Evolutionary conservation across 352 stramenopile genomes (phyloP), one percentile per base, ranked within the genome.

Genomic region (Phytophthora europaea): DNA sequence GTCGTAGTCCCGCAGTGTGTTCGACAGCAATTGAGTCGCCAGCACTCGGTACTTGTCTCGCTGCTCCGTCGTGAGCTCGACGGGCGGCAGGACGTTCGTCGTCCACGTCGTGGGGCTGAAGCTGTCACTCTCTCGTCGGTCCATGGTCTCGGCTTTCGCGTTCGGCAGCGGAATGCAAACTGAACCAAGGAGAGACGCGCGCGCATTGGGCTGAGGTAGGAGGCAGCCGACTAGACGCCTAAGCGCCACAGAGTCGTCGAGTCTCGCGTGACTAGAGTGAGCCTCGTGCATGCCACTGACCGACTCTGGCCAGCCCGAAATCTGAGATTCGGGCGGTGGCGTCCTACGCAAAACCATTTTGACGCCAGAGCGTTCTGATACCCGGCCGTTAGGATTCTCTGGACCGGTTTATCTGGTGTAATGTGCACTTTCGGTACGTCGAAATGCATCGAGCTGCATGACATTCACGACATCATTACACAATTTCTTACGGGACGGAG

Each of bases 1-100:
- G 34, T 81, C 70, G 26, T 81, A 81, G 52, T 81, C 72, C 1
- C 67, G 67, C 6, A 79, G 22, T 9, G 72, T 79, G 40, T 79
- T 79, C 10, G 67, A 63, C 26, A 79, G 72, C 56, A 79, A 40
- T 67, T 72, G 61, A 43, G 67, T 73, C 3, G 72, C 72, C 6
- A 79, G 72, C 12, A 63, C 10, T 34, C 72, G 67, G 36, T 79
- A 79, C 22, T 76, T 76, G 16, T 72, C 72, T 22, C 58, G 45
- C 23, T 79, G 61, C 23, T 76, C 67, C 10, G 38, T 34, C 15
- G 72, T 60, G 43, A 79, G 36, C 26, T 76, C 34, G 2, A 61
- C 63, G n/a, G 69, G 70, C 20, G 73, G 73, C 45, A 78, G 7
- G 2, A 33, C 64, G 23, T 78, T 63, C 10, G 73, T 64, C 28